Conservation (phyloP, 305 asterid species). For the Caryopteris hybrid region DNA sequence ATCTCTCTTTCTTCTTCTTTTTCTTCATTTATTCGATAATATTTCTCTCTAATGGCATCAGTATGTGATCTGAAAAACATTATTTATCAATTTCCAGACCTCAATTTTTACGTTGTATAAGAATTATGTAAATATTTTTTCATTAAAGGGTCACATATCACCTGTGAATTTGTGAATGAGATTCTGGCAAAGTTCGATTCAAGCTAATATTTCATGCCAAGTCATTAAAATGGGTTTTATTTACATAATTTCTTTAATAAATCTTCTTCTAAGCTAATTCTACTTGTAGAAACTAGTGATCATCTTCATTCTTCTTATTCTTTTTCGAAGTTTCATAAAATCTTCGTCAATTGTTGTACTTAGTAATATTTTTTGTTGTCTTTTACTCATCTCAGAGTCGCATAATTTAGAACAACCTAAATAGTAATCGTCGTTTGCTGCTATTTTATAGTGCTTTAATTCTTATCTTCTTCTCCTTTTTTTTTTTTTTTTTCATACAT, state of each 20-base stretch:
- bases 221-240: neutral
- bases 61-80: neutral
- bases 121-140: too few relatives aligned
- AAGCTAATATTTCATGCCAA: neutral
- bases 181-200: neutral
- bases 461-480: too few relatives aligned
- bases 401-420: neutral
- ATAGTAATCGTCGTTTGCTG: neutral
- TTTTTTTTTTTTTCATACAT: neutral
- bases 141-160: neutral
- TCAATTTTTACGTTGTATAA: neutral
- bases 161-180: neutral
- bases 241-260: neutral
- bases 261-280: too few relatives aligned
- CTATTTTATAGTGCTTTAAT: neutral
- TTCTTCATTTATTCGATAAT: neutral
- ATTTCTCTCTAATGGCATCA: slow-evolving; percentile 17
- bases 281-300: too few relatives aligned
- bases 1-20: neutral
- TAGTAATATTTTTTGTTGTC: neutral
- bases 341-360: neutral
- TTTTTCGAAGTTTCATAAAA: too few relatives aligned
- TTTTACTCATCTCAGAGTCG: neutral
- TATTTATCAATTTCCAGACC: neutral
- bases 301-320: too few relatives aligned